These are phyloP conservation scores for Cyathus striatus DNA, from an alignment of 768 basidiomycete genomes.

Conservation along the genomic window DNA sequence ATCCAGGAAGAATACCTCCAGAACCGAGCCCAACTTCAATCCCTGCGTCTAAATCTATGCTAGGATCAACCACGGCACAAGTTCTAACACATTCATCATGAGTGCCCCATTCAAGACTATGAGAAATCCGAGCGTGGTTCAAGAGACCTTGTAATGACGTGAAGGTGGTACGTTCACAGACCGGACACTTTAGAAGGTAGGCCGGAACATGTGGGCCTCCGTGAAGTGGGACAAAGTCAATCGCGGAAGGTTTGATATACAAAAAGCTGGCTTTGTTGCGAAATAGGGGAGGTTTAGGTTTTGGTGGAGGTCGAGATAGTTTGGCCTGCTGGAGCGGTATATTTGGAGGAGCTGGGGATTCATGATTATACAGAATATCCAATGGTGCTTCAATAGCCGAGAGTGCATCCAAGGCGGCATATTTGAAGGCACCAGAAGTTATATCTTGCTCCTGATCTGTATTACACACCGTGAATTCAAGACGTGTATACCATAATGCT, in stretches of 20 bases:
- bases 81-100: constrained; percentile 52
- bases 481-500: no score
- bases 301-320: constrained; percentile 21
- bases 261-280: constrained; percentile 25
- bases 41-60: constrained; percentile 33
- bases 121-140: constrained; percentile 47
- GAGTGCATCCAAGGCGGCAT: constrained; percentile 37
- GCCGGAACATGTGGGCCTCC: constrained; percentile 16
- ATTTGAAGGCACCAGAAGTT: constrained; percentile 24
- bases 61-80: constrained; percentile 37
- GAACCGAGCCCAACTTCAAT: constrained; percentile 38
- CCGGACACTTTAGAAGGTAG: constrained; percentile 40
- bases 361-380: constrained; percentile 29
- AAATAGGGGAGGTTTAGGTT: constrained; percentile 12
- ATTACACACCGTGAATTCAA: no score
- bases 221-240: constrained; percentile 12
- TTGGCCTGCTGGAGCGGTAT: constrained; percentile 14
- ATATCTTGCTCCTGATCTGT: no score
- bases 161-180: constrained; percentile 39
- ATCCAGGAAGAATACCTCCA: constrained; percentile 36
- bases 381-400: constrained; percentile 32
- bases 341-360: constrained; percentile 17
- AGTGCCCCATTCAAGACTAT: constrained; percentile 46
- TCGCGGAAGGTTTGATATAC: constrained; percentile 29
- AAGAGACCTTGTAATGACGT: constrained; percentile 48